Evolutionary conservation across 1,284 basidiomycete genomes (phyloP).

Genomic region (Austroboletus niveus): DNA sequence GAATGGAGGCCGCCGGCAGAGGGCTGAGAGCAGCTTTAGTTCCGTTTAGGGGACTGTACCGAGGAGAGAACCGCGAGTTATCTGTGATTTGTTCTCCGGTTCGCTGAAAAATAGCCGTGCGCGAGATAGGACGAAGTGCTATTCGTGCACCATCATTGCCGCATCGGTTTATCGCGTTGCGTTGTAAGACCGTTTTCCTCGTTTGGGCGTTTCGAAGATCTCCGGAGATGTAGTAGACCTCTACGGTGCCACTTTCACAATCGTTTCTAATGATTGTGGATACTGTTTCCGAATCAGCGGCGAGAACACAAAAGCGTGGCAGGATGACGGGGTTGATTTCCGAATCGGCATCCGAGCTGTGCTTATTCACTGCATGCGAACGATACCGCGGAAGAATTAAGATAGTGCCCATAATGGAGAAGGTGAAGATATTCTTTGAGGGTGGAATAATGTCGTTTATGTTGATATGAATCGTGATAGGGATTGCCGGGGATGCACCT

Average conservation of each 20-base stretch:
- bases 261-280: conserved; percentile 59
- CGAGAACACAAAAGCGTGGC: conserved; percentile 66
- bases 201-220: conserved; percentile 58
- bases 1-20: conserved; percentile 24
- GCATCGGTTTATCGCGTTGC: conserved; percentile 54
- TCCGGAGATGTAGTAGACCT: conserved; percentile 60
- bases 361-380: conserved; percentile 21
- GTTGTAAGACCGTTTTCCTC: conserved; percentile 58
- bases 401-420: conserved; percentile 63
- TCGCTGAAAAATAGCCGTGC: conserved; percentile 25
- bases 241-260: conserved; percentile 46
- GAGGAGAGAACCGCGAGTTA: conserved; percentile 28
- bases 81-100: conserved; percentile 24
- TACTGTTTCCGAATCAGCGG: conserved; percentile 58
- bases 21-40: conserved; percentile 16
- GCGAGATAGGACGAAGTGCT: conserved; percentile 43
- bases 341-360: conserved; percentile 32
- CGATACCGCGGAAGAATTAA: conserved; percentile 50
- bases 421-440: conserved; percentile 59
- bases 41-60: conserved; percentile 32
- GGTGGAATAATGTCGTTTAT: conserved; percentile 73
- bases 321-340: conserved; percentile 51
- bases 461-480: conserved; percentile 65
- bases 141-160: conserved; percentile 59
- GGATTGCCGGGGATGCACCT: conserved; percentile 22